Percentiles rank a stretch among this genome's conserved stretches.
Evolutionary conservation across 1,139 yeast genomes (phyloP).

Genomic region (Kodamaea ohmeri): DNA sequence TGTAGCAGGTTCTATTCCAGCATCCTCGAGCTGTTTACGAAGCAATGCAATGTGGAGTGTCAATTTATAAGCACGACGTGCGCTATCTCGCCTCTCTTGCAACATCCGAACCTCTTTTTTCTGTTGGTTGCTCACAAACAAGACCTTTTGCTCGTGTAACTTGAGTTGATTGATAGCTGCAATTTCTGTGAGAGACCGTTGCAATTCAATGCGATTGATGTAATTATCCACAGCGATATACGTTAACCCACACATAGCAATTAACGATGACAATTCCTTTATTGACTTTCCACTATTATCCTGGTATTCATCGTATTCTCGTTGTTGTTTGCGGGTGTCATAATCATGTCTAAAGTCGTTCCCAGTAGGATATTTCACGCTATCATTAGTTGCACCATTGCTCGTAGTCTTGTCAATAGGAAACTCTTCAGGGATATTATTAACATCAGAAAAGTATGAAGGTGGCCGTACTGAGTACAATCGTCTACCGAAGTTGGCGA

Average conservation of each 20-base stretch:
- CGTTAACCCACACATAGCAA: conserved; percentile 41
- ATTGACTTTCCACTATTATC: conserved; percentile 14
- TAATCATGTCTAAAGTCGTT: neutral
- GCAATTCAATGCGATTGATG: conserved; percentile 39
- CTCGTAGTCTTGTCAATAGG: neutral
- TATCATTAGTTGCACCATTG: too few relatives aligned
- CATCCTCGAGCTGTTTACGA: conserved; percentile 53
- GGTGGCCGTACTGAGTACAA: neutral
- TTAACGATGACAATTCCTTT: conserved; percentile 32
- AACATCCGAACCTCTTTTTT: conserved; percentile 45
- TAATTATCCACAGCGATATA: conserved; percentile 56
- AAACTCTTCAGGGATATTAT: neutral
- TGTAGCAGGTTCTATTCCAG: conserved; percentile 51
- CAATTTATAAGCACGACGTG: conserved; percentile 57
- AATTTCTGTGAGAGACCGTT: conserved; percentile 38
- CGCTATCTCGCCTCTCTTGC: conserved; percentile 46
- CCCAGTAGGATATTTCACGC: too few relatives aligned
- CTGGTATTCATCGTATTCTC: neutral
- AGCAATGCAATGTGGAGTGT: conserved; percentile 61
- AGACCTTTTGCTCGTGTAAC: conserved; percentile 43
- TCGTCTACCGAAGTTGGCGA: too few relatives aligned
- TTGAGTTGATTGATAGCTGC: conserved; percentile 43
- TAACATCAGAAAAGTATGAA: conserved; percentile 1
- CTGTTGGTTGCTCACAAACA: conserved; percentile 43
- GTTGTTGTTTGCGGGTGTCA: neutral